Conservation (phyloP, 2,329 filamentous ascomycete species). For the Pseudogymnoascus sp. region DNA sequence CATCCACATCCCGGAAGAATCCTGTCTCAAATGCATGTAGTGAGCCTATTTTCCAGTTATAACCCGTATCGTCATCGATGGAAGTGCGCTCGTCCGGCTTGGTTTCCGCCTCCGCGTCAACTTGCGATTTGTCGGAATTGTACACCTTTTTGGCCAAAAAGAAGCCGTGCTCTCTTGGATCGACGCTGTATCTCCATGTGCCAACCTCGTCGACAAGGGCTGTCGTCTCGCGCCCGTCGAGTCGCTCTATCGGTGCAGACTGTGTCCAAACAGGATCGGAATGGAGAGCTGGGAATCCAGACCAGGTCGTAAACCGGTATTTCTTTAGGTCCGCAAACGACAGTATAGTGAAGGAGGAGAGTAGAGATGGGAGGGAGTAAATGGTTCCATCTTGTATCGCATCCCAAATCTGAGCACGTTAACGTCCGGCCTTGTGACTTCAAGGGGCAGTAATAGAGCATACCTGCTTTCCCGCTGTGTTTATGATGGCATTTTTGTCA, state of each 20-base stretch:
- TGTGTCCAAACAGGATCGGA: conserved; percentile 78
- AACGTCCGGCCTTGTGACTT: conserved; percentile 15
- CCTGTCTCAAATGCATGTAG: conserved; percentile 74
- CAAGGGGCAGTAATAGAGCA: conserved; percentile 22
- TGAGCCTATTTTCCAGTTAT: conserved; percentile 68
- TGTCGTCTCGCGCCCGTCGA: conserved; percentile 64
- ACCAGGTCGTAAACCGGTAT: conserved; percentile 97
- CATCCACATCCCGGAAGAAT: conserved; percentile 68
- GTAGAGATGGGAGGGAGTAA: conserved; percentile 85
- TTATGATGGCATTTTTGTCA: conserved; percentile 71
- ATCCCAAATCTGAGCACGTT: conserved; percentile 72
- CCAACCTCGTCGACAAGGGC: conserved; percentile 74
- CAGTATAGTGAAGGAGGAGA: conserved; percentile 80
- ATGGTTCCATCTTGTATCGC: conserved; percentile 95
- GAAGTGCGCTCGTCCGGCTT: conserved; percentile 41
- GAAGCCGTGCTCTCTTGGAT: conserved; percentile 83
- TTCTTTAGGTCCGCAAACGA: conserved; percentile 96
- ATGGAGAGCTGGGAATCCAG: conserved; percentile 88
- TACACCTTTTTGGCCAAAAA: conserved; percentile 80
- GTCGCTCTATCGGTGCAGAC: conserved; percentile 38
- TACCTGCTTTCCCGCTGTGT: conserved; percentile 72
- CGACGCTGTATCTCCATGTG: conserved; percentile 77
- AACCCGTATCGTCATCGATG: conserved; percentile 44
- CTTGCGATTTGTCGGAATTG: conserved; percentile 16
- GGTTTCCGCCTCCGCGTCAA: conserved; percentile 33